Evolutionary conservation across 176 grass and related monocot species (phyloP), one percentile per base, ranked within the genome.

Genomic region (Phoenix dactylifera): DNA sequence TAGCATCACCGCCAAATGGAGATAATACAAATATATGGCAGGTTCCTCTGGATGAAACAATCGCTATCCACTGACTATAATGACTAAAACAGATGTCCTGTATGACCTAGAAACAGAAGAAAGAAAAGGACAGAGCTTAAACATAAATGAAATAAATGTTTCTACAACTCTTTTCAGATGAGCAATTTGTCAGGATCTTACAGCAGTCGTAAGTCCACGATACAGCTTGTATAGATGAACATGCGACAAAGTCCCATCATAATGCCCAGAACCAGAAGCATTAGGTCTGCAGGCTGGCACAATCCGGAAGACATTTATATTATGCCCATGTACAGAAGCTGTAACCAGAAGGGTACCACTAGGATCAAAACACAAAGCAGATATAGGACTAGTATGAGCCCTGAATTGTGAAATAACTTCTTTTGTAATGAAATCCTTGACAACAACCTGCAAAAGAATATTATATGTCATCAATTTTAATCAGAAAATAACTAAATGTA

Each of bases 211-310:
- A 55, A 99, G 65, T 67, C 94, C 94, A 62, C 94, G 94, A 74
- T 93, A 92, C 60, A 99, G 79, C 70, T 89, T 99, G 74, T 99
- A 99, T 67, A 99, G 84, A 72, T 99, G 94, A 50, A 89, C 94
- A 89, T 99, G 94, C 55, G 94, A 99, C 54, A 82, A 62, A 18
- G 82, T 67, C 85, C 76, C 86, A 75, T 99, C 82, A 72, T 86
- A 99, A 50, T 57, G 73, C 35, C 35, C 76, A 51, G 79, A 51
- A 59, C 63, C 70, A 26, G 94, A 83, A 62, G 76, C 76, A 80
- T 86, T 98, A 64, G 79, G 53, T 73, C 92, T 76, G 71, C 60
- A 60, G 39, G 79, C 80, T 19, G 85, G 94, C 67, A 89, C 83
- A 71, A 99, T 93, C 56, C 94, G 74, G 74, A 99, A 99, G 70